These are phyloP conservation scores for Prunella vulgaris DNA, from an alignment of 257 asterid genomes.

Conservation along the genomic window DNA sequence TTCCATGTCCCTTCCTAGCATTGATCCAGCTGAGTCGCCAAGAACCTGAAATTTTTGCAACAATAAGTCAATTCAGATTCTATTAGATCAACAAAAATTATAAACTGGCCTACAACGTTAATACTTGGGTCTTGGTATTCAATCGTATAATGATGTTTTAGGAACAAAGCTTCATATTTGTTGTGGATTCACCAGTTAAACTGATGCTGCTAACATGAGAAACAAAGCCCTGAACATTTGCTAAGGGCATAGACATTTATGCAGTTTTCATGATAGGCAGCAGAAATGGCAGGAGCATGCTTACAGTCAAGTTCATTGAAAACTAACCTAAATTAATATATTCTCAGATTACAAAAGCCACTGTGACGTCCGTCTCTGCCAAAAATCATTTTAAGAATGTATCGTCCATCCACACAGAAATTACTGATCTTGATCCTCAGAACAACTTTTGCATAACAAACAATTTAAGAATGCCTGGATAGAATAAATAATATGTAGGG, in stretches of 20 bases:
- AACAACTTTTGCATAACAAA: background rate
- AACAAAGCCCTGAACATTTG: background rate
- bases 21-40: conserved; percentile 83
- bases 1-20: conserved; percentile 89
- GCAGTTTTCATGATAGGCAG: background rate
- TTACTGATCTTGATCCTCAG: background rate
- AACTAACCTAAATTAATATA: background rate
- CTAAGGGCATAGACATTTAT: too few species aligned
- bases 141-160: background rate
- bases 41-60: conserved; percentile 45
- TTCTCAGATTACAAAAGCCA: background rate
- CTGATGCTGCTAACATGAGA: background rate
- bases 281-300: background rate
- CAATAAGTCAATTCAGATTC: background rate
- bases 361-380: background rate
- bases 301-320: background rate
- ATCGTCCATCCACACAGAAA: background rate
- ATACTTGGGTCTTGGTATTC: background rate
- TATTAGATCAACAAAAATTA: background rate
- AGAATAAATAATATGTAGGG: background rate
- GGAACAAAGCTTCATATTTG: background rate
- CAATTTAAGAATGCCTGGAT: background rate
- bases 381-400: background rate
- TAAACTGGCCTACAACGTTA: background rate
- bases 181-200: background rate